A percentile compares a stretch with the other conserved stretches of the same genome.
These are phyloP conservation scores for Amanita muscaria DNA, from an alignment of 768 basidiomycete genomes.

Conservation along the genomic window DNA sequence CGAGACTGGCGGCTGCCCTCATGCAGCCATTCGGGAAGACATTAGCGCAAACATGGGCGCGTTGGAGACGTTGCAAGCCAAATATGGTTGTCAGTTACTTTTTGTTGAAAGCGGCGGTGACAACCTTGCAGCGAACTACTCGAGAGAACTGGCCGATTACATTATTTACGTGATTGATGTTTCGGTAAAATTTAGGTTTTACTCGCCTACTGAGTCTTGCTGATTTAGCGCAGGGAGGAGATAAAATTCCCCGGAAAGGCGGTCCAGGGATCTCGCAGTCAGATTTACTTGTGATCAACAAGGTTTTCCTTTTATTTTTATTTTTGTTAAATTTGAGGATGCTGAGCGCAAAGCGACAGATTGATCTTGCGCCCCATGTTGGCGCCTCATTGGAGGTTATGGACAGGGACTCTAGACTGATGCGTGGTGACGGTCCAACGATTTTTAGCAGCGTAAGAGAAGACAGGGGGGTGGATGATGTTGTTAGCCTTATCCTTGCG, in stretches of 20 bases:
- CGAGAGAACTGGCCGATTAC: constrained; percentile 92
- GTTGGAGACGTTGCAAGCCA: constrained; percentile 86
- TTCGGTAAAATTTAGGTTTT: constrained; percentile 35
- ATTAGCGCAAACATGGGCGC: constrained; percentile 97
- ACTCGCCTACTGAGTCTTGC: not conserved
- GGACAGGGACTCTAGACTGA: constrained; percentile 84
- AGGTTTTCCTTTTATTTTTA: constrained; percentile 38
- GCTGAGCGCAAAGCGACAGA: constrained; percentile 37
- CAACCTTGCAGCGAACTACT: constrained; percentile 96
- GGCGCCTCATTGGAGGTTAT: constrained; percentile 91
- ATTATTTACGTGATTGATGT: constrained; percentile 93
- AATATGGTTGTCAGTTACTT: constrained; percentile 82
- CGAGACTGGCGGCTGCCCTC: constrained; percentile 96
- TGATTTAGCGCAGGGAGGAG: constrained; percentile 60
- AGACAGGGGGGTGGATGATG: constrained; percentile 69
- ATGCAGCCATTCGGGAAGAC: constrained; percentile 97
- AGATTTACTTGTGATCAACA: constrained; percentile 91
- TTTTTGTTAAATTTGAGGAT: too few relatives aligned
- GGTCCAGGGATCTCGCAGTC: constrained; percentile 97
- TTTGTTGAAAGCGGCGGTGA: constrained; percentile 97
- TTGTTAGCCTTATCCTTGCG: constrained; percentile 70
- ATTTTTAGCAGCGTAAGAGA: constrained; percentile 82
- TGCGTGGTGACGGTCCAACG: constrained; percentile 94
- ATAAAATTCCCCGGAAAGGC: constrained; percentile 97
- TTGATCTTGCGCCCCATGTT: constrained; percentile 88